Base-by-base conservation (phyloP, 2,329 filamentous ascomycete genomes). In the Microascus cirrosus region DNA sequence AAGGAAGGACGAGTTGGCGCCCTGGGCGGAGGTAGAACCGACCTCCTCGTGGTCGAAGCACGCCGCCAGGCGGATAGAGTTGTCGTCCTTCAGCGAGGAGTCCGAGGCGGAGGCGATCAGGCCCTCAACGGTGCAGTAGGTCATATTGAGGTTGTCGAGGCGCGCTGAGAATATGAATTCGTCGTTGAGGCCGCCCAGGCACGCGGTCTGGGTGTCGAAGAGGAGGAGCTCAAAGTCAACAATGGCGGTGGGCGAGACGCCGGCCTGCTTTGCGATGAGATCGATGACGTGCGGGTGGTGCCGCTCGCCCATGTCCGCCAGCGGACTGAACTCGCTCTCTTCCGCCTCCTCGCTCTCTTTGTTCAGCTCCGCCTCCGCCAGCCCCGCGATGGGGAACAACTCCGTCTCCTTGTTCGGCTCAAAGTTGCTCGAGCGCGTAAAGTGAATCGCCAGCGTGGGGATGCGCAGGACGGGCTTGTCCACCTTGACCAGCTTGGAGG, bases 41-140 rank as follows among this genome's bases (percentile, higher is more conserved):
- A 99, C 94, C 70, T 99, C 94, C 73, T 99, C 94, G 74, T 99
- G 92, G 70, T 99, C 94, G 71, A 99, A 99, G 72, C 93, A 89
- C 39, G 91, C 87, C 63, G 95, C 87, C n/a, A 99, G 78, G 53
- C 94, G 90, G 67, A 97, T 96, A 20, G 83, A 86, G 3, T 82
- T 77, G 67, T 96, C 93, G 24, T 86, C 73, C 51, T 90, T 83
- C 32, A 97, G 80, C 3, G 77, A 74, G 13, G 81, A 70, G 2
- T 82, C 78, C 22, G 78, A 73, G 28, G 95, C 76, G 0, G 93
- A 96, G 62, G 86, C 81, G 65, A 97, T 90, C 59, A 99, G 78
- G 58, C 90, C 91, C 72, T 87, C 81, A 58, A 94, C 84, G 62
- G 89, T 87, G 75, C 94, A 97, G 76, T 91, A 97, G 11, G 93